Base-by-base conservation (phyloP, 2,329 filamentous ascomycete species). In the Venturia aucupariae region DNA sequence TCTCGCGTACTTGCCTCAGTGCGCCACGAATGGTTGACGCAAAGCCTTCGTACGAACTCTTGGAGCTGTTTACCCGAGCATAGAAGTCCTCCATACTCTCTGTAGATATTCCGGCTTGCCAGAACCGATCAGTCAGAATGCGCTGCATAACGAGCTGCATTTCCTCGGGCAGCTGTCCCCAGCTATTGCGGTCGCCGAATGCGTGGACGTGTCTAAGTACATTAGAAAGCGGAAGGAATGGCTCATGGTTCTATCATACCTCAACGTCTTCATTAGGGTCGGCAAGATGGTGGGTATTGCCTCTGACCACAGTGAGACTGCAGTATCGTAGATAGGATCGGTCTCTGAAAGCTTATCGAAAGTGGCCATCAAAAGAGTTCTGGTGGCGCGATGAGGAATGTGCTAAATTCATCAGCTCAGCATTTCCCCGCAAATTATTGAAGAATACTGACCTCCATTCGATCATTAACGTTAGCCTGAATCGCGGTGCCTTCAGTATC, bases 11-110 rank as follows among this genome's bases (percentile, higher is more conserved):
- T 68, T 92, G 91, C 39, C 94, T 83, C 54, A 97, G 86, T 2
- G 92, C 89, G 0, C 92, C 93, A 63, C 94, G 86, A 51, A 99
- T 91, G 0, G 92, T 92, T 0, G 93, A 97, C 6, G 92, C 93
- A 67, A 99, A 89, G 0, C 94, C 94, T 75, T 99, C 94, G 65
- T 96, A 85, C 0, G 92, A 96, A 48, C 84, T 84, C 75, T 92
- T 96, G 64, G 94, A 96, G 39, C 91, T 89, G 64, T 91, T 86
- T 2, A 99, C 93, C 48, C 90, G 86, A 39, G 91, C 90, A 75
- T 97, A 97, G 73, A 99, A 99, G 65, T 97, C 93, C 67, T 97
- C 94, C 73, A 94, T 92, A 70, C 90, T 97, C 32, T 96, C 94
- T 67, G 88, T 90, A 0, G 94, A 97, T 61, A 99, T 99, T 11